A percentile compares a stretch with the other conserved stretches of the same genome.
phyloP scores from a whole-genome alignment of 371 early-diverging fungal species.

The Mucor mucedo region DNA sequence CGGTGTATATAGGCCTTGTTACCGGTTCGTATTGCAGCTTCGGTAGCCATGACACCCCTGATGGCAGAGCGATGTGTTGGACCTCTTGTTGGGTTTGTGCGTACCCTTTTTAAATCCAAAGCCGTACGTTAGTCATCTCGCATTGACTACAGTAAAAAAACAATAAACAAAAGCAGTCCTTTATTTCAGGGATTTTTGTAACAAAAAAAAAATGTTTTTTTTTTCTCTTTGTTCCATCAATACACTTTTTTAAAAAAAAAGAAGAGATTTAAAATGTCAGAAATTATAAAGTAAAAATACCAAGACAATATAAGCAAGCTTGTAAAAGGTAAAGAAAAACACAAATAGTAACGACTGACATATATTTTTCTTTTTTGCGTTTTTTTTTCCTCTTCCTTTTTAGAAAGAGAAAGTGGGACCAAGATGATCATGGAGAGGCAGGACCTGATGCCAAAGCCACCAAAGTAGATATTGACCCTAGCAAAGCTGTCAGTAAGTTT shows the following conservation, averaged over 20 bases:
- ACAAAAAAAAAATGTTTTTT: background rate
- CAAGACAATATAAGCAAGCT: background rate
- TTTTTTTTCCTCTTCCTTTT: background rate
- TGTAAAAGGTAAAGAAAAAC: background rate
- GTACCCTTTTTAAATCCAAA: constrained; percentile 7
- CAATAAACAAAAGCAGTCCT: too few species aligned
- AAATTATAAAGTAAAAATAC: constrained; percentile 15
- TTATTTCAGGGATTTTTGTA: too few species aligned
- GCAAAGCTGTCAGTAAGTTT: constrained; percentile 43
- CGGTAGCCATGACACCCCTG: constrained; percentile 73
- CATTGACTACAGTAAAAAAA: too few species aligned
- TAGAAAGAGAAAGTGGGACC: constrained; percentile 59
- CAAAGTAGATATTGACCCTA: constrained; percentile 38
- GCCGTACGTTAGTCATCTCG: too few species aligned
- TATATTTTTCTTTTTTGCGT: too few species aligned
- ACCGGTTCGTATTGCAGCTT: constrained; percentile 71
- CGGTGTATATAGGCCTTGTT: constrained; percentile 45
- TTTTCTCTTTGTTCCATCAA: background rate
- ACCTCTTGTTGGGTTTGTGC: constrained; percentile 27
- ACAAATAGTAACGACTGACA: background rate
- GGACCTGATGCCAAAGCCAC: constrained; percentile 30
- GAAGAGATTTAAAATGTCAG: constrained; percentile 7
- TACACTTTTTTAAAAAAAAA: background rate
- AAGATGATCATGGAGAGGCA: constrained; percentile 36
- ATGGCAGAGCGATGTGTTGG: constrained; percentile 56